Evolutionary conservation across 768 basidiomycete genomes (phyloP).

Genomic region (Pleurotus ostreatus): DNA sequence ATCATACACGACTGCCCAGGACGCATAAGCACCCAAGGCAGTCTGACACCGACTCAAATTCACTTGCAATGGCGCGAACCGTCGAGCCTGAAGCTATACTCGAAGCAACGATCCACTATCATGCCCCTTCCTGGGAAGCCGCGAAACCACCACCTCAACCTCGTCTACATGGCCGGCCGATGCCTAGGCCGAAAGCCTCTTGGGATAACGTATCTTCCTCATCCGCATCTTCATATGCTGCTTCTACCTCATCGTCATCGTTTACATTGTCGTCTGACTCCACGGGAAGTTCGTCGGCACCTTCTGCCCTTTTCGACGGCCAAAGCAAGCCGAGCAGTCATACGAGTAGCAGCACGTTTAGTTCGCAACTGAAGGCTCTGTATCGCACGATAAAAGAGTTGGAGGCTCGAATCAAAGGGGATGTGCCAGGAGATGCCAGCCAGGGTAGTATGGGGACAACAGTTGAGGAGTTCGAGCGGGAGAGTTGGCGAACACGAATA

Average conservation of each 20-base stretch:
- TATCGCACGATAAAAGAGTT: slow-evolving; percentile 81
- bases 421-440: slow-evolving; percentile 52
- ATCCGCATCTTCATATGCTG: slow-evolving; percentile 70
- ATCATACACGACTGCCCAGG: slow-evolving; percentile 22
- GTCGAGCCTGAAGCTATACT: slow-evolving; percentile 65
- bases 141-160: slow-evolving; percentile 21
- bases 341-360: slow-evolving; percentile 57
- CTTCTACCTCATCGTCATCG: slow-evolving; percentile 59
- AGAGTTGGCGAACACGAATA: slow-evolving; percentile 72
- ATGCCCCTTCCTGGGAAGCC: slow-evolving; percentile 26
- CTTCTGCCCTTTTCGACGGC: slow-evolving; percentile 66
- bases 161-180: slow-evolving; percentile 43
- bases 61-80: slow-evolving; percentile 53
- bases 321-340: slow-evolving; percentile 39
- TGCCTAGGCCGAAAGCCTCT: slow-evolving; percentile 56
- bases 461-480: slow-evolving; percentile 66
- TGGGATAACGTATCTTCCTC: slow-evolving; percentile 73
- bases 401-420: slow-evolving; percentile 68
- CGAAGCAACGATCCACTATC: slow-evolving; percentile 56
- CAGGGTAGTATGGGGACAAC: slow-evolving; percentile 38
- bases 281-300: slow-evolving; percentile 71
- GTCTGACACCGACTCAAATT: slow-evolving; percentile 48
- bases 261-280: slow-evolving; percentile 72
- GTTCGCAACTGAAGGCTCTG: slow-evolving; percentile 70
- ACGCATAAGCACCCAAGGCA: slow-evolving; percentile 28